Conservation (phyloP, 805 yeast species). For the Wickerhamiella shivajii region DNA sequence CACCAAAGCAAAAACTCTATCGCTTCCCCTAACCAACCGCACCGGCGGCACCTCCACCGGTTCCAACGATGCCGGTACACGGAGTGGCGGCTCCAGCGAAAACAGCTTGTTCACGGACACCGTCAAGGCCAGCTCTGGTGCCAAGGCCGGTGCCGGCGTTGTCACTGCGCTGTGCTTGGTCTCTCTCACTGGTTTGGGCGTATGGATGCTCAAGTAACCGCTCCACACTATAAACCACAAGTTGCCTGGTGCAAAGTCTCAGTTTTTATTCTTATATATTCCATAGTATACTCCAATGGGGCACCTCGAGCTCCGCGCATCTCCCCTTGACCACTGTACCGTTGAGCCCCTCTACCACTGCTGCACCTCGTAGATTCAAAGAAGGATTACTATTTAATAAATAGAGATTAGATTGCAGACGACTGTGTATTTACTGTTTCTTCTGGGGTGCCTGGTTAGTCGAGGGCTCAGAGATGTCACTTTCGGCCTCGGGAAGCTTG, state of each 20-base stretch:
- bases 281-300: too few relatives aligned
- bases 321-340: too few relatives aligned
- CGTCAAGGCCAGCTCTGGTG: conserved; percentile 38
- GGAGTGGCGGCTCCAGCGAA: conserved; percentile 13
- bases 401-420: too few relatives aligned
- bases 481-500: conserved; percentile 21
- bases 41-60: conserved; percentile 63
- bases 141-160: conserved; percentile 81
- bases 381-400: too few relatives aligned
- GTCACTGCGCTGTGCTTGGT: conserved; percentile 63
- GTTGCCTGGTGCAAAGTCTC: too few relatives aligned
- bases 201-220: conserved; percentile 54
- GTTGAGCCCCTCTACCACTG: too few relatives aligned
- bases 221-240: too few relatives aligned
- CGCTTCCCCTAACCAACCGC: conserved; percentile 46
- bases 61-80: conserved; percentile 53
- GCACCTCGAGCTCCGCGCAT: too few relatives aligned
- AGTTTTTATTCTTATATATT: too few relatives aligned
- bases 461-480: conserved; percentile 7
- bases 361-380: too few relatives aligned
- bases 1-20: conserved; percentile 25
- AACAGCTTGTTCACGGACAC: conserved; percentile 16
- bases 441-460: conserved; percentile 4
- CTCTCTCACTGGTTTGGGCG: conserved; percentile 44
- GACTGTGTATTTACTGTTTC: background rate